These are phyloP conservation scores for Austroboletus novae-zelandiae DNA, from an alignment of 1,284 basidiomycete genomes.

Conservation along the genomic window DNA sequence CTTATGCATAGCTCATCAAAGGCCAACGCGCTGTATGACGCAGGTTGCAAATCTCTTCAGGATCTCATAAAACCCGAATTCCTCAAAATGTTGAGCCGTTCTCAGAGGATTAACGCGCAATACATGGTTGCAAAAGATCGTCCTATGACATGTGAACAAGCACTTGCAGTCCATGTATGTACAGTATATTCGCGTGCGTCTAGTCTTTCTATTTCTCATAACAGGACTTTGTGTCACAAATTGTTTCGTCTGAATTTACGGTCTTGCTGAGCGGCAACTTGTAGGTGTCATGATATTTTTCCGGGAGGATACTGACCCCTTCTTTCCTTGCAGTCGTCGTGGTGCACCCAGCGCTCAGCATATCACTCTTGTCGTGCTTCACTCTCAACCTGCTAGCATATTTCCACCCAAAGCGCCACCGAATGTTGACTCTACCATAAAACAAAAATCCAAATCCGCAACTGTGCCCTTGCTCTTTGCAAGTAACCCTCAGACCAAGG, in stretches of 20 bases:
- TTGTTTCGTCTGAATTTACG: conserved; percentile 45
- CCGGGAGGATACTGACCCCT: conserved; percentile 1
- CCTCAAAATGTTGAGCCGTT: conserved; percentile 33
- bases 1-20: conserved; percentile 32
- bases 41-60: conserved; percentile 46
- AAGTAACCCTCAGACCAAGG: conserved; percentile 6
- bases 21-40: conserved; percentile 43
- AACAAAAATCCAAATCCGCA: conserved; percentile 7
- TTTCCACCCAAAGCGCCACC: conserved; percentile 31
- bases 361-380: conserved; percentile 43
- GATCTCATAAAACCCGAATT: conserved; percentile 43
- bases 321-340: conserved; percentile 39
- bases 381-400: conserved; percentile 40
- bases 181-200: neutral
- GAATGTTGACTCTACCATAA: conserved; percentile 16
- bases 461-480: conserved; percentile 13
- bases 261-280: conserved; percentile 47
- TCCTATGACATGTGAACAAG: conserved; percentile 38
- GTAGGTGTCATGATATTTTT: conserved; percentile 37
- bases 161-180: conserved; percentile 43
- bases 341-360: conserved; percentile 34
- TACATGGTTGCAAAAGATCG: conserved; percentile 40
- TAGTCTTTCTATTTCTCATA: neutral
- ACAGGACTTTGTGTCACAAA: conserved; percentile 45
- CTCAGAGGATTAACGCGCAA: conserved; percentile 37